Evolutionary conservation across 371 early-diverging fungal genomes (phyloP), one percentile per base, ranked within the genome.

Genomic region (Mucor circinelloides): DNA sequence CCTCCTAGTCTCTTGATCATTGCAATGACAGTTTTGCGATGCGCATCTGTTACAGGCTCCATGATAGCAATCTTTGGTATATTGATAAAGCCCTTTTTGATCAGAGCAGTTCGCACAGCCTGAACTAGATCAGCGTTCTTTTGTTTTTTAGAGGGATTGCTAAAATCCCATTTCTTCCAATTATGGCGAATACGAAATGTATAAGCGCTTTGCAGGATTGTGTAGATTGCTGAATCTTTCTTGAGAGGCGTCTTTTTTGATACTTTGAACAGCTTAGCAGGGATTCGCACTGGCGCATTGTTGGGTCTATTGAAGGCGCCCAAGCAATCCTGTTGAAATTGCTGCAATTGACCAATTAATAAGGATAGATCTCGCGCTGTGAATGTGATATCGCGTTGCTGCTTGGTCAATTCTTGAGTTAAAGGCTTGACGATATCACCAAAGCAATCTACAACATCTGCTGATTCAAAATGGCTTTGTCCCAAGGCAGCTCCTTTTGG

Each of bases 251-350:
- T 34, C 42, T 85, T 74, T 36, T 27, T 40, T 7, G 13, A n/a
- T 1, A 81, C 60, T 62, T 84, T 86, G 66, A 92, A 88, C 6
- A 89, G 67, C 61, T 86, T 88, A 17, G 85, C 76, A 9, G 91
- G 90, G 40, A 92, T 85, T 25, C 89, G 83, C 7, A 84, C 61
- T 2, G 84, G 75, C 5, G 73, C 72, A 63, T 74, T 57, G 17
- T 40, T 42, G 5, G 74, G 66, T 44, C 68, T 72, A 52, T 68
- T 75, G 59, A 71, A 64, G 38, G 78, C 55, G n/a, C 89, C 90
- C 8, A 91, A 75, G 64, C 70, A 74, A 42, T 87, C 87, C 59
- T 88, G 82, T 70, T 91, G 92, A 63, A 90, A 90, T 59, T 87
- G 87, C 57, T 89, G 88, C 44, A 91, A 67, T 25, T 80, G 77